Conservation (phyloP, 2,329 filamentous ascomycete species). For the Calycina marina region DNA sequence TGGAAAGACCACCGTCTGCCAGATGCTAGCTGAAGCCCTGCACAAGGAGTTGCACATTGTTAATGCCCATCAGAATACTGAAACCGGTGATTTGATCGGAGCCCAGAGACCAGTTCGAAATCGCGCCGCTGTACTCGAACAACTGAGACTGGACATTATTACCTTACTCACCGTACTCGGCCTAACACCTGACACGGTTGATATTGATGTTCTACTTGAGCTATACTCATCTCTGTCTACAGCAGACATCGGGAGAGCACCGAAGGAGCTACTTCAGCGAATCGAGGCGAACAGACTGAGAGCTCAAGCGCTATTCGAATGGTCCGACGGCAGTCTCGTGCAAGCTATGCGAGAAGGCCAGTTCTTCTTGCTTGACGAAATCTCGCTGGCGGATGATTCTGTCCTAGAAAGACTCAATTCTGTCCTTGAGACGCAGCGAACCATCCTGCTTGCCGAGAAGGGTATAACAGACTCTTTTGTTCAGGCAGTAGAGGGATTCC, state of each 20-base stretch:
- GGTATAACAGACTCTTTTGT: conserved; percentile 73
- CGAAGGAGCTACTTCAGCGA: conserved; percentile 20
- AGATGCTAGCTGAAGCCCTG: conserved; percentile 74
- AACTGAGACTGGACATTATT: conserved; percentile 47
- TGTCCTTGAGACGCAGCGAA: conserved; percentile 77
- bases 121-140: conserved; percentile 54
- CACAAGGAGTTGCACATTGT: conserved; percentile 69
- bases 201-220: conserved; percentile 39
- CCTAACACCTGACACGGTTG: conserved; percentile 35
- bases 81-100: conserved; percentile 93
- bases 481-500: conserved; percentile 63
- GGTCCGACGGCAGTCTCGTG: conserved; percentile 86
- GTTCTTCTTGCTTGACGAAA: conserved; percentile 92
- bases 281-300: conserved; percentile 40
- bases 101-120: conserved; percentile 88
- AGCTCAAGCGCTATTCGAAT: conserved; percentile 82
- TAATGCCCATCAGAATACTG: conserved; percentile 96
- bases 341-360: conserved; percentile 83
- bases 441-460: conserved; percentile 84
- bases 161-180: conserved; percentile 25
- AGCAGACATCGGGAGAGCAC: conserved; percentile 23
- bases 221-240: conserved; percentile 33
- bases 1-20: conserved; percentile 93
- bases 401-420: conserved; percentile 94
- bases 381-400: conserved; percentile 93